Base-by-base conservation (phyloP, 2,329 filamentous ascomycete species). In the Fusarium tupiense region DNA sequence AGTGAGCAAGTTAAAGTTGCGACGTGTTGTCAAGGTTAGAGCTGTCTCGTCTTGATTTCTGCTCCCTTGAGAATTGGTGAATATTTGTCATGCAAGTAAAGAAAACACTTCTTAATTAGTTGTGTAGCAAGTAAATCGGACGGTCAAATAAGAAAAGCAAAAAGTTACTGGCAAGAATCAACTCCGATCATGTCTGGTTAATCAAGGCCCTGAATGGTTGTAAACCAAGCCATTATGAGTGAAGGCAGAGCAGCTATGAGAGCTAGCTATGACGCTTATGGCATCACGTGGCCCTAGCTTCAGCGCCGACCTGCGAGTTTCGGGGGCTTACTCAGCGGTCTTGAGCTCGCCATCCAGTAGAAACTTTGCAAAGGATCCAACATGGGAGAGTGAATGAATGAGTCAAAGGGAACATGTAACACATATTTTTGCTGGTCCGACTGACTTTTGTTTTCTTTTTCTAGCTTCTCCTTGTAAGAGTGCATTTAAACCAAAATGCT, bases 11-110 rank as follows among this genome's bases (percentile, higher is more conserved):
- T 61, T 43, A 47, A 61, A 60, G 38, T 26, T 54, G 67, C 56
- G 41, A 53, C 47, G 58, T 67, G 57, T 58, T 56, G 44, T 60
- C 47, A 59, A 61, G 50, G 59, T 65, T 71, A 66, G 72, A 78
- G 70, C 67, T 78, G 76, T 77, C 76, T 77, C 72, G 66, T 60
- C 66, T 69, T 31, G n/a, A 41, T 31, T 47, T 64, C 64, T 64
- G 49, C 65, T 57, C 67, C 68, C 67, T 70, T 40, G 60, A 68
- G 53, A 49, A 24, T 54, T 26, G 33, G 43, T 33, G 33, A 44
- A 43, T 35, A 43, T 58, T 47, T 41, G 58, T 33, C 52, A 65
- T 63, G 38, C 22, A 8, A 58, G 8, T 43, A 40, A 53, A 38
- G 19, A 44, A 38, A 40, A 43, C 41, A 56, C 24, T 8, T 26